phyloP scores from a whole-genome alignment of 495 filamentous ascomycete genomes.

The Achaetomiella virescens region DNA sequence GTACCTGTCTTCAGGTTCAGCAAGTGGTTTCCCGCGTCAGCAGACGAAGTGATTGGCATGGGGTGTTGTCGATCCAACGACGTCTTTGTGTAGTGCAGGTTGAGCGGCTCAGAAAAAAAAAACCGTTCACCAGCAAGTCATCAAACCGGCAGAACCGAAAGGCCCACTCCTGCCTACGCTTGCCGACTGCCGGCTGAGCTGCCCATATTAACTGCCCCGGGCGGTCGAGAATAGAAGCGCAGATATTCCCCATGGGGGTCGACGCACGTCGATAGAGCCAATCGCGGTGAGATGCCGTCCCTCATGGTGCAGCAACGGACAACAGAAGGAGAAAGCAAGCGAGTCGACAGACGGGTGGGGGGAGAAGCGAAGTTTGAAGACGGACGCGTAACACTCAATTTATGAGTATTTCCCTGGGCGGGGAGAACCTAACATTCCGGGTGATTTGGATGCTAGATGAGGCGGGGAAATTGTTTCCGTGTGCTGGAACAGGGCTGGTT shows the following conservation, averaged over 20 bases:
- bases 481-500: slow-evolving; percentile 28
- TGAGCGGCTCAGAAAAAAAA: background rate
- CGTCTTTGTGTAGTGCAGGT: background rate
- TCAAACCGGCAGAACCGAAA: slow-evolving; percentile 18
- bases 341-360: slow-evolving; percentile 14
- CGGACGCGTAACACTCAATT: slow-evolving; percentile 33
- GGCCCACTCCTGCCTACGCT: slow-evolving; percentile 3
- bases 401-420: slow-evolving; percentile 21
- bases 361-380: slow-evolving; percentile 13
- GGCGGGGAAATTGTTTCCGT: slow-evolving; percentile 22
- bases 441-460: slow-evolving; percentile 24
- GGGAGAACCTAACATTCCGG: slow-evolving; percentile 18
- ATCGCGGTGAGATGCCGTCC: slow-evolving; percentile 11
- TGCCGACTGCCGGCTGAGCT: slow-evolving; percentile 30
- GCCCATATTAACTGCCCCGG: slow-evolving; percentile 23
- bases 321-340: slow-evolving; percentile 10
- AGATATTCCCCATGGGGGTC: slow-evolving; percentile 23
- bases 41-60: background rate
- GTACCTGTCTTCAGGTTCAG: slow-evolving; percentile 1
- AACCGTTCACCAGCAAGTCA: slow-evolving; percentile 9
- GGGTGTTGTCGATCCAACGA: background rate
- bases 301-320: slow-evolving; percentile 19
- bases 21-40: background rate
- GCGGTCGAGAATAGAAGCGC: slow-evolving; percentile 23
- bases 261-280: slow-evolving; percentile 15